A percentile compares a stretch with the other conserved stretches of the same genome.
Evolutionary conservation across 441 rosid genomes (phyloP).

Genomic region (Syzygium syzygioides): DNA sequence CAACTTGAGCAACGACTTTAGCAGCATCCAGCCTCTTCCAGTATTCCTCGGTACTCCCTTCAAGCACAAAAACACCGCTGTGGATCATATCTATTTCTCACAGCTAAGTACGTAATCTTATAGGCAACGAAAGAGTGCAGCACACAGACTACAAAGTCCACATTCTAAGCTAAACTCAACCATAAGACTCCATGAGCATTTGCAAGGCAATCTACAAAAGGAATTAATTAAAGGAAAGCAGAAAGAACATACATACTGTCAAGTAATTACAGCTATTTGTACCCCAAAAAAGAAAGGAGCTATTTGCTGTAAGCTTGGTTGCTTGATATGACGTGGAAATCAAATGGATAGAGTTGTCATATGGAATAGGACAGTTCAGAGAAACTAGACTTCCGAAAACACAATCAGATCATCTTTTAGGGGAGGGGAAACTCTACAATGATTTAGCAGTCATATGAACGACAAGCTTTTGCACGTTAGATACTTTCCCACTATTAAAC

Average conservation of each 20-base stretch:
- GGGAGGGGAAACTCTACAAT: neutral
- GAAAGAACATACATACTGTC: neutral
- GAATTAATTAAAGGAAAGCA: neutral
- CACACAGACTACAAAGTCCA: neutral
- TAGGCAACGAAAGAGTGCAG: neutral
- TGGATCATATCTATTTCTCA: neutral
- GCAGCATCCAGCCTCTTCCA: constrained; percentile 93
- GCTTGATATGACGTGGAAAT: neutral
- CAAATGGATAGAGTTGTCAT: neutral
- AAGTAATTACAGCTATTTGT: neutral
- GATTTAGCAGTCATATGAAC: neutral
- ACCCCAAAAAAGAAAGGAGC: neutral
- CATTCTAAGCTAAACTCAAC: neutral
- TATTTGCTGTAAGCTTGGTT: neutral
- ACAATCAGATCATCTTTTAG: neutral
- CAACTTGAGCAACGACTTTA: constrained; percentile 76
- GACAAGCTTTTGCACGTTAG: neutral
- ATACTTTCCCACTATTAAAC: neutral
- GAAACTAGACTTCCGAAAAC: neutral
- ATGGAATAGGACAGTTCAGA: neutral
- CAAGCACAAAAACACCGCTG: constrained; percentile 12
- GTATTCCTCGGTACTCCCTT: constrained; percentile 86
- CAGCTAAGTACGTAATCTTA: neutral
- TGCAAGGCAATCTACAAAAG: neutral
- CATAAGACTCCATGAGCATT: neutral